A percentile compares a stretch with the other conserved stretches of the same genome.
These are phyloP conservation scores for Tricharina praecox DNA, from an alignment of 495 filamentous ascomycete species.

Conservation along the genomic window DNA sequence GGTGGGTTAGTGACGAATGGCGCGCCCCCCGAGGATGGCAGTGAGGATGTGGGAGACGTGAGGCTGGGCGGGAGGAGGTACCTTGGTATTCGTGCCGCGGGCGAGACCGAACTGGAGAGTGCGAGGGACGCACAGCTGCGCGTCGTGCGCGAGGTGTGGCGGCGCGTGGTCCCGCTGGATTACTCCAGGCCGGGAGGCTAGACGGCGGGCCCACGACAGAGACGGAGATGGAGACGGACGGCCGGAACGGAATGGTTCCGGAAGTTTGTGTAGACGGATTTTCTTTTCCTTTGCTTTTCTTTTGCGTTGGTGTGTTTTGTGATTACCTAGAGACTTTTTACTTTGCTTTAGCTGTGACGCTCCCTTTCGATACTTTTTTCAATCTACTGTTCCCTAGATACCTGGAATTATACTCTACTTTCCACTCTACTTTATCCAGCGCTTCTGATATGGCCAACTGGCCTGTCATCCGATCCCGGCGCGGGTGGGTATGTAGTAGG, in stretches of 20 bases:
- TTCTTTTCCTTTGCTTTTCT: not conserved
- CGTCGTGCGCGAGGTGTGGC: conserved; percentile 52
- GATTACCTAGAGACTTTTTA: not conserved
- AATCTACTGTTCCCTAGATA: no score
- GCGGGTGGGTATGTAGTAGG: no score
- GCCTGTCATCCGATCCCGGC: no score
- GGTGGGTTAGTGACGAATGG: conserved; percentile 51
- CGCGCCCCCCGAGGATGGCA: conserved; percentile 36
- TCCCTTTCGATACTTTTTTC: not conserved
- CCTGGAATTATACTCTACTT: no score
- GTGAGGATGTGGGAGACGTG: conserved; percentile 1
- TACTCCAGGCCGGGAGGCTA: conserved; percentile 40
- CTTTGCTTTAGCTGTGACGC: no score
- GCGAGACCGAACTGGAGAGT: conserved; percentile 40
- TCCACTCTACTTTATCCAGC: no score
- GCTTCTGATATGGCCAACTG: no score
- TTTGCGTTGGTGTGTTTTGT: not conserved
- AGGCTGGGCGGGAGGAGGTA: conserved; percentile 31
- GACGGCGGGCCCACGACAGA: not conserved
- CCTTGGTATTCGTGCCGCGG: conserved; percentile 38
- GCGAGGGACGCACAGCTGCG: conserved; percentile 47
- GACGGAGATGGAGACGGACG: no score
- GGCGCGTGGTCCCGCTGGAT: conserved; percentile 41
- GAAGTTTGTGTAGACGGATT: not conserved
- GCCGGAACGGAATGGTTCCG: no score